Base-by-base conservation (phyloP, 495 filamentous ascomycete species). In the Sordaria brevicollis region DNA sequence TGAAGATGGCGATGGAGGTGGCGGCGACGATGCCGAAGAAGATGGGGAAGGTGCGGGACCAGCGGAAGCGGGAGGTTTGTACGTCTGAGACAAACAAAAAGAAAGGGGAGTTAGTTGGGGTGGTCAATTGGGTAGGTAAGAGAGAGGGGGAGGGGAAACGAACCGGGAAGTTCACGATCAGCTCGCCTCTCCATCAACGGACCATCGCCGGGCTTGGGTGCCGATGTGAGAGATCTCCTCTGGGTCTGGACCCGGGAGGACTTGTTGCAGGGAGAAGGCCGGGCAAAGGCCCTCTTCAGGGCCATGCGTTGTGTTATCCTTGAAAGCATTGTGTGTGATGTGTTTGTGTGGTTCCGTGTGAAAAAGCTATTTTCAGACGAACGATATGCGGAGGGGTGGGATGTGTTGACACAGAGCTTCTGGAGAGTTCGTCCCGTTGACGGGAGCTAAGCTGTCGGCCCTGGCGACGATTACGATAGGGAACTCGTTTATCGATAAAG, bases 1-100 rank as follows among this genome's bases (percentile, higher is more conserved):
- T 99, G 90, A 99, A 98, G 78, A 97, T 95, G 54, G 88, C 92
- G 39, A 95, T 82, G 71, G 90, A 88, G 66, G 88, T 89, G 21
- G 83, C 83, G 36, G 86, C 86, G 67, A 94, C 83, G 62, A 89
- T 79, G 43, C 83, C 79, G 33, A 84, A 71, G 80, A 89, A 89
- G 69, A 85, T 71, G 39, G 87, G 86, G 31, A 88, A 67, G 9
- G 87, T 86, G 68, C 82, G 80, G 57, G 72, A 71, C 80, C 84
- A 87, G 39, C 75, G 78, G 77, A 79, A 82, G 66, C 72, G 71
- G 35, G 68, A 73, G 25, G 62, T 35, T 29, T 79, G 74, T 66
- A 79, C 70, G 66, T 75, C 76, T 81, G n/a, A n/a, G n/a, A n/a
- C n/a, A n/a, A n/a, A n/a, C n/a, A 7, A 25, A 29, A 29, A 33